Conservation (phyloP, 345 rosid species). For the Crucihimalaya himalaica region DNA sequence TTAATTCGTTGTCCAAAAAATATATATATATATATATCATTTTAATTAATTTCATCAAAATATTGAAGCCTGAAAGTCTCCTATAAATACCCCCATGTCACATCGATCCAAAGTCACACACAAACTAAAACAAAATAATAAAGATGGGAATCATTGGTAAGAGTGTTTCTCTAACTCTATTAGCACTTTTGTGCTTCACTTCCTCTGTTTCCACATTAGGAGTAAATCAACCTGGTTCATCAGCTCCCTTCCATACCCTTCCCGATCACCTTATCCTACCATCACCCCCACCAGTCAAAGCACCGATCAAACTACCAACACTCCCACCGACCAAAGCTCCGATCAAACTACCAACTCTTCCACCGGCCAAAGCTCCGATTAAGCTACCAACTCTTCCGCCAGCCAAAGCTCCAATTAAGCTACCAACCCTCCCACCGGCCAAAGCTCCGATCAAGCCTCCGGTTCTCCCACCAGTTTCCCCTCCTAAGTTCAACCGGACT, state of each 20-base stretch:
- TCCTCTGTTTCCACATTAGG: conserved; percentile 40
- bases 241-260: not conserved
- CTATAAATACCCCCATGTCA: conserved; percentile 23
- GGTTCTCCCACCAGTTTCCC: conserved; percentile 36
- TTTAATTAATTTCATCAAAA: not conserved
- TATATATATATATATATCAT: not conserved
- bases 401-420: conserved; percentile 20
- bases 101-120: conserved; percentile 8
- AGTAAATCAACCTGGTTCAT: conserved; percentile 20
- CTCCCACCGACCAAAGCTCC: conserved; percentile 15
- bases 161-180: conserved; percentile 41
- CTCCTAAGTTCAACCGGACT: conserved; percentile 45
- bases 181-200: conserved; percentile 45
- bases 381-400: conserved; percentile 42
- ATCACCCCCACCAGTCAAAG: conserved; percentile 4
- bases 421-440: conserved; percentile 27
- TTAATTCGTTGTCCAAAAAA: not conserved
- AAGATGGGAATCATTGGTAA: conserved; percentile 44
- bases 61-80: not conserved
- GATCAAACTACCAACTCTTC: not conserved
- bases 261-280: conserved; percentile 7
- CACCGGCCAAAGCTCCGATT: conserved; percentile 12
- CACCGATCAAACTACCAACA: conserved; percentile 15
- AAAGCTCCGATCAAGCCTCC: conserved; percentile 40
- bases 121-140: conserved; percentile 16